These are phyloP conservation scores for Grifola frondosa DNA, from an alignment of 1,284 basidiomycete genomes.

Conservation along the genomic window DNA sequence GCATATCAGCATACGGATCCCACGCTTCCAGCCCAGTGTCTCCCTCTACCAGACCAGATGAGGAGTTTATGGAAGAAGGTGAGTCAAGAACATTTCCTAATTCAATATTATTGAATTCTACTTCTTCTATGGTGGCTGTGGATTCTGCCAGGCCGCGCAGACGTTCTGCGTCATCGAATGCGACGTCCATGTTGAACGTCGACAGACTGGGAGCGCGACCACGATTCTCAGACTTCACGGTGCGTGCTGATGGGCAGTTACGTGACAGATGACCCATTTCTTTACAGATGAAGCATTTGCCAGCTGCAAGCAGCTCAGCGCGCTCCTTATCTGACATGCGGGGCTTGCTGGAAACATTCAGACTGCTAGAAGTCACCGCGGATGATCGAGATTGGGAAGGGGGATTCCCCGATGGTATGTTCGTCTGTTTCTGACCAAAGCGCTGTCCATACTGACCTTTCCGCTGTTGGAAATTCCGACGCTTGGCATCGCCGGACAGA, in stretches of 20 bases:
- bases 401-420: too few relatives aligned
- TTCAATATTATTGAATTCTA: neutral
- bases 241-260: constrained; percentile 10
- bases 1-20: too few relatives aligned
- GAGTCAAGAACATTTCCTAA: too few relatives aligned
- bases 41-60: too few relatives aligned
- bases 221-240: neutral
- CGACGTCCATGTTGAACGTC: constrained; percentile 4
- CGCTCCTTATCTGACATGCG: constrained; percentile 8
- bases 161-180: neutral
- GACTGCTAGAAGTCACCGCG: too few relatives aligned
- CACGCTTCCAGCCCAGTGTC: too few relatives aligned
- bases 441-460: too few relatives aligned
- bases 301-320: constrained; percentile 9
- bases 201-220: constrained; percentile 6
- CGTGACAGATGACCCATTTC: constrained; percentile 13
- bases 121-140: neutral
- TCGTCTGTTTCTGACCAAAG: too few relatives aligned
- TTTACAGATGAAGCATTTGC: constrained; percentile 19
- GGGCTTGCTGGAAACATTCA: neutral
- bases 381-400: neutral
- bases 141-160: constrained; percentile 5
- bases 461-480: too few relatives aligned
- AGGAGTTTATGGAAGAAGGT: too few relatives aligned
- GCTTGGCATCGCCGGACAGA: too few relatives aligned